Conservation (phyloP, 1,284 basidiomycete genomes). For the Coniferiporia sulphurascens region DNA sequence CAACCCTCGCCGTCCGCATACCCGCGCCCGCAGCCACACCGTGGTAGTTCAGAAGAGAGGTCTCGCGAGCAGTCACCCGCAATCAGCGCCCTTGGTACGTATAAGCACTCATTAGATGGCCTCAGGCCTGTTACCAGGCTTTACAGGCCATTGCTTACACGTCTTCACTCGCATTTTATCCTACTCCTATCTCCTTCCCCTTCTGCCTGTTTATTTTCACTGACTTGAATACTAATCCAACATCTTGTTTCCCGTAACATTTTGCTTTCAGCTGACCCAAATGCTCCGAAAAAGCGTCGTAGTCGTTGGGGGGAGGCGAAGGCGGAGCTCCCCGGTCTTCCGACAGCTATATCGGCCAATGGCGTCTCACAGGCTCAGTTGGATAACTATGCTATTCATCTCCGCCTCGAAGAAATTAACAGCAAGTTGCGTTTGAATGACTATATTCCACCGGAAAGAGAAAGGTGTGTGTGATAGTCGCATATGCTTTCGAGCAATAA, state of each 20-base stretch:
- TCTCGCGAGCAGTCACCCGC: conserved; percentile 42
- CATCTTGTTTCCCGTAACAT: conserved; percentile 43
- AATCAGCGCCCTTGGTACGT: conserved; percentile 23
- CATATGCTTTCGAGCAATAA: not conserved
- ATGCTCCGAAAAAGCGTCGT: conserved; percentile 85
- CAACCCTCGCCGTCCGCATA: conserved; percentile 81
- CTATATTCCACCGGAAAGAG: conserved; percentile 92
- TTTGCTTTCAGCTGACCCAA: conserved; percentile 57
- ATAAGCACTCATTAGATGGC: not conserved
- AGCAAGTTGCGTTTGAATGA: conserved; percentile 91
- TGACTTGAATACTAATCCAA: conserved; percentile 40
- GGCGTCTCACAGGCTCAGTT: conserved; percentile 90
- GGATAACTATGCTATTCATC: conserved; percentile 92
- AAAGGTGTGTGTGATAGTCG: conserved; percentile 51
- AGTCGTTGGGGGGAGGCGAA: conserved; percentile 95
- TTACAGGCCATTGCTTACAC: not conserved
- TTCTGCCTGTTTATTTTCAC: not conserved
- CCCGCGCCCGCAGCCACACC: conserved; percentile 57
- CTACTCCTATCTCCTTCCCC: not conserved
- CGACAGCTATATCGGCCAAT: conserved; percentile 86
- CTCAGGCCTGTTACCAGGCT: not conserved
- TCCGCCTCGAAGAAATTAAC: conserved; percentile 96
- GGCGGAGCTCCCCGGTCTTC: conserved; percentile 83
- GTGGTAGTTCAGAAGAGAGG: conserved; percentile 36
- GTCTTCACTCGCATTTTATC: not conserved